phyloP scores from a whole-genome alignment of 164 flowering plant genomes.

The Tinospora cordifolia region DNA sequence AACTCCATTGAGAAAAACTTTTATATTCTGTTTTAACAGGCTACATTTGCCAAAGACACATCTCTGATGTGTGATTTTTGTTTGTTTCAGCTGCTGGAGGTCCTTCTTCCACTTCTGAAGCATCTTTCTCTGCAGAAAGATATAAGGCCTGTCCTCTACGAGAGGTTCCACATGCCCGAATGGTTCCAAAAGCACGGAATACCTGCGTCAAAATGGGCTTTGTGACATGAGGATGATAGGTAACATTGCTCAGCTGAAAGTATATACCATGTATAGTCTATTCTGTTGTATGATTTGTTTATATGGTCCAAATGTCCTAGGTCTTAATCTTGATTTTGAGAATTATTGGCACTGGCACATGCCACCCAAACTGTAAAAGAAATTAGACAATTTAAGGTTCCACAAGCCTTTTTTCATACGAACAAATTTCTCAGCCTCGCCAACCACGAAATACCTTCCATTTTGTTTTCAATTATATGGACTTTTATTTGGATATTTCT shows the following conservation, averaged over 20 bases:
- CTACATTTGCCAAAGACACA: background rate
- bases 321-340: background rate
- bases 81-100: conserved; percentile 64
- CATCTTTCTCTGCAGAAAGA: conserved; percentile 73
- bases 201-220: conserved; percentile 27
- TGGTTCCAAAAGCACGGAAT: conserved; percentile 94
- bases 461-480: too few species aligned
- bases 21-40: background rate
- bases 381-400: too few species aligned
- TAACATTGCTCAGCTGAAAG: background rate
- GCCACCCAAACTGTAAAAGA: too few species aligned
- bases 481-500: too few species aligned
- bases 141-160: conserved; percentile 68
- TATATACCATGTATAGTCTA: background rate
- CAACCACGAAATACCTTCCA: too few species aligned
- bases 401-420: too few species aligned
- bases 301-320: background rate
- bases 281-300: background rate
- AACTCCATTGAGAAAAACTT: background rate
- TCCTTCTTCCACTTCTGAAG: conserved; percentile 82
- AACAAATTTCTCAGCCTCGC: too few species aligned
- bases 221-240: background rate
- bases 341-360: too few species aligned
- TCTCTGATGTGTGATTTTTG: background rate
- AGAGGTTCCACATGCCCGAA: conserved; percentile 87